Evolutionary conservation across 331 rosid species (phyloP), one percentile per base, ranked within the genome.

Genomic region (Malus hybrid): DNA sequence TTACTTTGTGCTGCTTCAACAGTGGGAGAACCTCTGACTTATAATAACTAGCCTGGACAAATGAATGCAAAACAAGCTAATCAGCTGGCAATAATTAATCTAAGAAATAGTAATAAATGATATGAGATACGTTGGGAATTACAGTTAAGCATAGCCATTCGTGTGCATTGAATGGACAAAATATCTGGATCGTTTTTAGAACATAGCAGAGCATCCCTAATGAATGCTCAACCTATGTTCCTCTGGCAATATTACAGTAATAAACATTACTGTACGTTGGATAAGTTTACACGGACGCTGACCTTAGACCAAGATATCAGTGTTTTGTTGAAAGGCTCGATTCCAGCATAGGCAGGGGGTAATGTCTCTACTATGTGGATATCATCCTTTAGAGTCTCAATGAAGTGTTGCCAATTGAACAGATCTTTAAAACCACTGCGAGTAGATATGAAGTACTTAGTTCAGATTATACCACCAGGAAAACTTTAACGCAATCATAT

Each of bases 271-370:
- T 19, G 48, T 27, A 65, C 50, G 79, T 62, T 42, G 74, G 62
- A 76, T 34, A 57, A 29, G 68, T 69, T 80, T 62, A 5, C 14
- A 68, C 3, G 3, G 42, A 36, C 66, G 6, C 29, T 55, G 64
- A 94, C 99, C 96, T 94, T 92, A 48, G 99, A 94, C 97, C 97
- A 94, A 71, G 97, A 94, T 81, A 94, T 86, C 67, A 91, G 97
- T 75, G 99, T 86, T 84, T 92, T 94, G 66, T 85, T 65, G 84
- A 88, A 86, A 64, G 92, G 97, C 83, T 87, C 92, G 20, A 84
- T 69, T 79, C 89, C 91, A n/a, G 96, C 87, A 84, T 75, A 88
- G 74, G 82, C 83, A 66, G 87, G 81, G 50, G 97, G 97, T 78
- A 94, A 84, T 57, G 78, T 76, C 90, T 94, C 99, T 33, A 90